phyloP scores from a whole-genome alignment of 2,329 filamentous ascomycete species.

The Podosphaera xanthii region DNA sequence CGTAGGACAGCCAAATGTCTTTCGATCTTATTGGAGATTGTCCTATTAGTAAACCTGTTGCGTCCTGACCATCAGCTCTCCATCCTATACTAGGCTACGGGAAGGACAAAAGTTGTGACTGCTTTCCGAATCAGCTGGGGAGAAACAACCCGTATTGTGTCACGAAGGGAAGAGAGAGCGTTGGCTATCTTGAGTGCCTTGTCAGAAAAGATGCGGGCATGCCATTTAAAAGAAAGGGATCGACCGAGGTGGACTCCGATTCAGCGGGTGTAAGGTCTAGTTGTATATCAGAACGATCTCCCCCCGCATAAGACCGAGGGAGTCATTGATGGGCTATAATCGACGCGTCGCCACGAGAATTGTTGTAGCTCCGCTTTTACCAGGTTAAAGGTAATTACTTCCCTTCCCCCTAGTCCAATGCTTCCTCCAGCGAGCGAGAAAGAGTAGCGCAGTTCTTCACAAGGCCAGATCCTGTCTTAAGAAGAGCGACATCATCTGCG shows the following conservation, averaged over 20 bases:
- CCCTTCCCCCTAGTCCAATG: not conserved
- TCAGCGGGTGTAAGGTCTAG: not conserved
- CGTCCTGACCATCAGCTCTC: not conserved
- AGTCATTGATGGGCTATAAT: not conserved
- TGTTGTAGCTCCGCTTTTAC: not conserved
- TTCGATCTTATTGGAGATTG: not conserved
- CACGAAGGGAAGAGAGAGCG: not conserved
- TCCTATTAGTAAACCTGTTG: not conserved
- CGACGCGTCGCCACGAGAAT: not conserved
- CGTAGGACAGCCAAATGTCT: not conserved
- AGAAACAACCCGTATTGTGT: not conserved
- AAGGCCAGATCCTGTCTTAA: not conserved
- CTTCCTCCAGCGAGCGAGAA: not conserved
- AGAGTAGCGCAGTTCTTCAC: not conserved
- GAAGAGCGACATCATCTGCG: not conserved
- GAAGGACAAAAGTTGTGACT: not conserved
- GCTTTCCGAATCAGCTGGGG: not conserved
- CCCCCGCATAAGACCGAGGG: not conserved
- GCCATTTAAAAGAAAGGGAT: not conserved
- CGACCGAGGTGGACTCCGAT: not conserved
- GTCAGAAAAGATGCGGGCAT: not conserved
- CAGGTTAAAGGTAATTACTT: not conserved
- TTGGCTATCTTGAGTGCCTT: not conserved
- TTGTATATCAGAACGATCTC: not conserved
- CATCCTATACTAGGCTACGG: not conserved